Evolutionary conservation across 2,329 filamentous ascomycete species (phyloP), one percentile per base, ranked within the genome.

Genomic region (Beauveria australis): DNA sequence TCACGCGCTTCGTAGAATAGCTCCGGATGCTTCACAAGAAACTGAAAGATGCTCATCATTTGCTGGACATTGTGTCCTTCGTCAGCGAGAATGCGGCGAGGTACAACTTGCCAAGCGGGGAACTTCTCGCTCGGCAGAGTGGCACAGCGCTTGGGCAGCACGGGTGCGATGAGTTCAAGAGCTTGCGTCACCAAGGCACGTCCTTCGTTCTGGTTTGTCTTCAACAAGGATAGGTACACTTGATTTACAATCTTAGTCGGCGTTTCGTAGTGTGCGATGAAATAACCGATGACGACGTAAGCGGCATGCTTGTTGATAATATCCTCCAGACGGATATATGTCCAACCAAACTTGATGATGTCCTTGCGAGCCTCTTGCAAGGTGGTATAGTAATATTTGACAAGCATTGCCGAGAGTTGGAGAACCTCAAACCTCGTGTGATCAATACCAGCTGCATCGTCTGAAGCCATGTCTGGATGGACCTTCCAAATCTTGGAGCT

Each of bases 271-370:
- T 95, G 89, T 0, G 91, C 91, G 67, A 99, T 97, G 76, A 99
- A 99, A 74, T 97, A 99, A 3, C 91, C 92, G 63, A 99, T 95
- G 6, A 99, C 86, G 5, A 97, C 93, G 68, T 99, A 99, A 3
- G 94, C 92, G 0, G 93, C 94, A 72, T 97, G 94, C 74, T 99
- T 99, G 79, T 97, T 99, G 78, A 99, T 96, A 61, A 96, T 90
- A 73, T 99, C 94, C 70, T 99, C 95, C n/a, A 99, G 83, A 26
- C 91, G 86, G 68, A 99, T 99, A 71, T 96, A 97, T 19, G 92
- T 96, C 94, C 94, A 99, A 3, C 92, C 92, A 74, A 97, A 99
- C 75, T 97, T 97, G 70, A 99, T 99, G 64, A 99, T 93, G 65
- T 99, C 94, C 74, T 99, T 99, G 43, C 95, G 87, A 2, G 91